A percentile compares a stretch with the other conserved stretches of the same genome.
Conservation (phyloP, 2,329 filamentous ascomycete species). For the Cyphellophora europaea region DNA sequence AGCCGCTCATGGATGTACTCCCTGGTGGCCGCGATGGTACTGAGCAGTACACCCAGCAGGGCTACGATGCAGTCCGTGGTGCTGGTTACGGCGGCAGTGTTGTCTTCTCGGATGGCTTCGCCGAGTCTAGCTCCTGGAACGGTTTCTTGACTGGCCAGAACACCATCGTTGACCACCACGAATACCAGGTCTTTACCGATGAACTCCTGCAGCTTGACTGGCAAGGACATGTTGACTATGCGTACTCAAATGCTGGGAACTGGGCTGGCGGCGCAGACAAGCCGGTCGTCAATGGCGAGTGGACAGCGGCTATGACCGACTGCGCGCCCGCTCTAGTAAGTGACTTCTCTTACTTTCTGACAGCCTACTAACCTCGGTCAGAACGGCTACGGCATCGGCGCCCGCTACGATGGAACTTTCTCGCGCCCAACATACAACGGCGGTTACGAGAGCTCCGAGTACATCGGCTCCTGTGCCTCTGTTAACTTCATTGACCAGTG, state of each 20-base stretch:
- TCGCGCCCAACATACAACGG: constrained; percentile 30
- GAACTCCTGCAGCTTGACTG: constrained; percentile 41
- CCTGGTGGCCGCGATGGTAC: constrained; percentile 32
- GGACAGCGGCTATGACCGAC: constrained; percentile 58
- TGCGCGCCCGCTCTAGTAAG: constrained; percentile 37
- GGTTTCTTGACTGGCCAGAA: constrained; percentile 43
- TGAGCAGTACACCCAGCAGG: constrained; percentile 35
- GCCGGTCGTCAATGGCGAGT: constrained; percentile 60
- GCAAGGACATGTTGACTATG: constrained; percentile 44
- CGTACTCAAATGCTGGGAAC: constrained; percentile 43
- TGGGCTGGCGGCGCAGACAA: constrained; percentile 49
- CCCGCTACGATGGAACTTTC: constrained; percentile 40
- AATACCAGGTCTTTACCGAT: constrained; percentile 56
- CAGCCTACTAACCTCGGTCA: constrained; percentile 14
- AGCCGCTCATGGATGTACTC: constrained; percentile 24
- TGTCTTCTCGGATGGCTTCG: constrained; percentile 44
- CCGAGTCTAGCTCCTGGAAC: constrained; percentile 48
- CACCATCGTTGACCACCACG: constrained; percentile 57
- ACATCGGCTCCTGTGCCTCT: constrained; percentile 46
- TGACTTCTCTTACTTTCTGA: neutral
- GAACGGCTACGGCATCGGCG: constrained; percentile 50
- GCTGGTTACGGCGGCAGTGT: constrained; percentile 45
- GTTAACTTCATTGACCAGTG: constrained; percentile 42
- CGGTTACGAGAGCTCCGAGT: constrained; percentile 26
- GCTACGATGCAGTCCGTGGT: constrained; percentile 12